Percentiles rank a stretch among this genome's conserved stretches.
Conservation (phyloP, 2,329 filamentous ascomycete genomes). For the Fusarium mundagurra region DNA sequence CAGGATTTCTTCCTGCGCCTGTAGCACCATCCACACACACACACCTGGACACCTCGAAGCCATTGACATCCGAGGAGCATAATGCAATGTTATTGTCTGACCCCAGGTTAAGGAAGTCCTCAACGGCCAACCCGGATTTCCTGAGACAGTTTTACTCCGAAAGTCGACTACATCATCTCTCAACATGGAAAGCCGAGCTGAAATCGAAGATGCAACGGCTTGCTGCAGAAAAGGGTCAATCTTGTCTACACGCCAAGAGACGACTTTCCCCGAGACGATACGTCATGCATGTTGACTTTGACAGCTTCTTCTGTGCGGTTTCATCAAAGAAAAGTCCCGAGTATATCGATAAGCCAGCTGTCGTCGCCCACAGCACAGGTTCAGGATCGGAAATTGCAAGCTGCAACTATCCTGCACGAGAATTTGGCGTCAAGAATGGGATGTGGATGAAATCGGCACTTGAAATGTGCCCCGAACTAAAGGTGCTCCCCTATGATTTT, state of each 20-base stretch:
- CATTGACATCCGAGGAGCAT: slow-evolving; percentile 90
- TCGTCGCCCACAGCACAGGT: slow-evolving; percentile 87
- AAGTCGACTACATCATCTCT: slow-evolving; percentile 92
- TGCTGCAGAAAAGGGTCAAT: slow-evolving; percentile 72
- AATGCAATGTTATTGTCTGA: slow-evolving; percentile 87
- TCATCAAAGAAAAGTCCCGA: slow-evolving; percentile 82
- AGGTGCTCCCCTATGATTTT: slow-evolving; percentile 95
- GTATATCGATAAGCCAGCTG: slow-evolving; percentile 80
- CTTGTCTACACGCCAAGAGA: slow-evolving; percentile 58
- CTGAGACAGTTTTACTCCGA: slow-evolving; percentile 95
- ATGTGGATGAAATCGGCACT: slow-evolving; percentile 99
- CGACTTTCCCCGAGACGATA: slow-evolving; percentile 77
- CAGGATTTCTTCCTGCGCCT: neutral
- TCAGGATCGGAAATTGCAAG: slow-evolving; percentile 94
- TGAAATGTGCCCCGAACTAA: slow-evolving; percentile 84
- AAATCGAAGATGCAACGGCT: slow-evolving; percentile 88
- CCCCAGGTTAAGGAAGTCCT: slow-evolving; percentile 86
- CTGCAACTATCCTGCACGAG: slow-evolving; percentile 92
- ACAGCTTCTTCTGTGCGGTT: slow-evolving; percentile 97
- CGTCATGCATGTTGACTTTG: slow-evolving; percentile 95
- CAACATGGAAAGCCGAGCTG: slow-evolving; percentile 94
- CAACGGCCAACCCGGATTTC: slow-evolving; percentile 92
- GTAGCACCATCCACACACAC: slow-evolving; percentile 8
- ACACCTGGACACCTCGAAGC: slow-evolving; percentile 55
- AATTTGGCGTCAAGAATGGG: slow-evolving; percentile 91